Evolutionary conservation across 2,329 filamentous ascomycete genomes (phyloP), one percentile per base, ranked within the genome.

Genomic region (Proliferodiscus dingleyae): DNA sequence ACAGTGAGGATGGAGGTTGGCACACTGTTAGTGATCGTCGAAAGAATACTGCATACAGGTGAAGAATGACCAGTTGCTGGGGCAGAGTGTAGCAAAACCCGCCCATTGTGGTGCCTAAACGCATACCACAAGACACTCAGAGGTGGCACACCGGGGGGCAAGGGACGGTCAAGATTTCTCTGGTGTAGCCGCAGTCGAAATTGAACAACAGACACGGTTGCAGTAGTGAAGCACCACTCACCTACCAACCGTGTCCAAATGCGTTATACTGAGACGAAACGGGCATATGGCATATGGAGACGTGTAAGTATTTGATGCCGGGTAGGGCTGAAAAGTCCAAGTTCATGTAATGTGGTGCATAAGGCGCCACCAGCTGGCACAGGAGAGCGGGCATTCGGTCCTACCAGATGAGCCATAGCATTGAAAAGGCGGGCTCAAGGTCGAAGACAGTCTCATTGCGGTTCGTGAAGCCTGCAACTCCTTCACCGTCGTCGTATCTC

Each of bases 401-500:
- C 32, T 34, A 34, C 32, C 32, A 16, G 32, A 34, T 16, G n/a
- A 34, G 32, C 13, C 32, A 16, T 34, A 18, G 32, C 32, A 18
- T 9, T 30, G 28, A 16, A 33, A 33, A 7, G 30, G 4, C 9
- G n/a, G n/a, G 30, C 13, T 7, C n/a, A 7, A 15, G 30, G 4
- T 15, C n/a, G 30, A 7, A 34, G 32, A 15, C 30, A 33, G 30
- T n/a, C n/a, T n/a, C n/a, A n/a, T n/a, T 15, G 30, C 15, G 3
- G 15, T 15, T 34, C 32, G 32, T 34, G 9, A 16, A 34, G 29
- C 19, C 30, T 22, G 41, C 34, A 18, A 10, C 36, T 39, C n/a
- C 39, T 33, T 47, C 47, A 49, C 47, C 44, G 47, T 49, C 44
- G 44, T 43, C 34, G 40, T 47, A 43, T 43, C 29, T 39, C 41